A percentile compares a stretch with the other conserved stretches of the same genome.
These are phyloP conservation scores for Escallonia herrerae DNA, from an alignment of 129 eudicot species.

Conservation along the genomic window DNA sequence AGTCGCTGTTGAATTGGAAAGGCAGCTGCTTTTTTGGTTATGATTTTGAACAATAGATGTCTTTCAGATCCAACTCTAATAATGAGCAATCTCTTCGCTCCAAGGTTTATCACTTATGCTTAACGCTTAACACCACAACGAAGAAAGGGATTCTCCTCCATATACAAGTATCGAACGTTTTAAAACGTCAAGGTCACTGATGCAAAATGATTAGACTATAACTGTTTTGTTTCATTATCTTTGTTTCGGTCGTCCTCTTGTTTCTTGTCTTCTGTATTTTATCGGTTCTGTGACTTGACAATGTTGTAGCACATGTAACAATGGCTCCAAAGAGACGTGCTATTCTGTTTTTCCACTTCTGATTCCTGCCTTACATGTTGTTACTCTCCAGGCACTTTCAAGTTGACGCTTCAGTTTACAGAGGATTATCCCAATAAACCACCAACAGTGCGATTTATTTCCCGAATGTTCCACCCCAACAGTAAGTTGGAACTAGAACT, in stretches of 20 bases:
- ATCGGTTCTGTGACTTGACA: background rate
- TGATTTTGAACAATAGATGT: too few relatives aligned
- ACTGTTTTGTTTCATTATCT: background rate
- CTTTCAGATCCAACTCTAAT: too few relatives aligned
- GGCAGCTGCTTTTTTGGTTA: too few relatives aligned
- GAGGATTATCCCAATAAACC: conserved; percentile 35
- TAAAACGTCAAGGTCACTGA: too few relatives aligned
- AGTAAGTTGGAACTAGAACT: conserved; percentile 9
- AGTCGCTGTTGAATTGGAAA: too few relatives aligned
- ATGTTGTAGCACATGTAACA: background rate
- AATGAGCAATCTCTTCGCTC: too few relatives aligned
- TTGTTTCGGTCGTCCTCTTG: background rate
- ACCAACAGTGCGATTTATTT: conserved; percentile 24
- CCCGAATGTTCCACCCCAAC: conserved; percentile 28
- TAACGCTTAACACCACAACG: too few relatives aligned
- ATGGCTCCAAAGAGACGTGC: background rate
- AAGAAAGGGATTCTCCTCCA: too few relatives aligned
- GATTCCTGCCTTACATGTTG: background rate
- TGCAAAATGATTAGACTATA: too few relatives aligned
- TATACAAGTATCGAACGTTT: too few relatives aligned
- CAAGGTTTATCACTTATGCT: too few relatives aligned
- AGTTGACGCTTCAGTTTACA: conserved; percentile 16
- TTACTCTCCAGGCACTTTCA: conserved; percentile 14
- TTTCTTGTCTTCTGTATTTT: background rate
- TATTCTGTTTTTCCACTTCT: too few relatives aligned